These are phyloP conservation scores for Herpetomonas samuelpessoai DNA, from an alignment of 208 protist species.

Conservation along the genomic window DNA sequence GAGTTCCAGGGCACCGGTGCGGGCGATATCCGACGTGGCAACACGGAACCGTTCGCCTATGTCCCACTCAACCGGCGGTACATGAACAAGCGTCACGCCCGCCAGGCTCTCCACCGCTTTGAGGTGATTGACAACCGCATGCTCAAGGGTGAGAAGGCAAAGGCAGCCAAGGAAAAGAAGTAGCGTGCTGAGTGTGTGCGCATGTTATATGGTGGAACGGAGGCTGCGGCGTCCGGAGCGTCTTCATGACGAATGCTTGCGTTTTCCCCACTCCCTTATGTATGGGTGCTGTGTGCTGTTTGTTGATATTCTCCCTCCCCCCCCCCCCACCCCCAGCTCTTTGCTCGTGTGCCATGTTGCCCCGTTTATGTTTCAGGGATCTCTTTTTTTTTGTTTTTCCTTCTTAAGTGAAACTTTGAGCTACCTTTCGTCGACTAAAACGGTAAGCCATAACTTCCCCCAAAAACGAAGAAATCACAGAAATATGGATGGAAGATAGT, in stretches of 20 bases:
- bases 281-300: too few relatives aligned
- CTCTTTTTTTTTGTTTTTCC: constrained; percentile 8
- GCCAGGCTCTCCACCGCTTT: constrained; percentile 80
- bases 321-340: not conserved
- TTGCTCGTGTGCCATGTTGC: not conserved
- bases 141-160: constrained; percentile 86
- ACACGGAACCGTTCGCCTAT: constrained; percentile 86
- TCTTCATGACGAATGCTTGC: too few relatives aligned
- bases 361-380: constrained; percentile 17
- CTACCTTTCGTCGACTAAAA: constrained; percentile 4
- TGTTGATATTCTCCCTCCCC: too few relatives aligned
- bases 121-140: constrained; percentile 44
- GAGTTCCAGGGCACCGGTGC: constrained; percentile 75
- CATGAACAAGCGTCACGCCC: constrained; percentile 87
- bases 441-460: not conserved
- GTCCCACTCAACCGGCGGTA: constrained; percentile 87
- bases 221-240: too few relatives aligned
- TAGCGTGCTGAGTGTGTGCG: too few relatives aligned
- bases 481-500: too few relatives aligned
- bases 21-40: constrained; percentile 85
- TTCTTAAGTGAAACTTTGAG: constrained; percentile 1
- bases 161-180: constrained; percentile 35
- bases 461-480: not conserved
- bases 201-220: too few relatives aligned
- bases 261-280: too few relatives aligned